Evolutionary conservation across 805 yeast genomes (phyloP), one percentile per base, ranked within the genome.

Genomic region (Millerozyma acaciae): DNA sequence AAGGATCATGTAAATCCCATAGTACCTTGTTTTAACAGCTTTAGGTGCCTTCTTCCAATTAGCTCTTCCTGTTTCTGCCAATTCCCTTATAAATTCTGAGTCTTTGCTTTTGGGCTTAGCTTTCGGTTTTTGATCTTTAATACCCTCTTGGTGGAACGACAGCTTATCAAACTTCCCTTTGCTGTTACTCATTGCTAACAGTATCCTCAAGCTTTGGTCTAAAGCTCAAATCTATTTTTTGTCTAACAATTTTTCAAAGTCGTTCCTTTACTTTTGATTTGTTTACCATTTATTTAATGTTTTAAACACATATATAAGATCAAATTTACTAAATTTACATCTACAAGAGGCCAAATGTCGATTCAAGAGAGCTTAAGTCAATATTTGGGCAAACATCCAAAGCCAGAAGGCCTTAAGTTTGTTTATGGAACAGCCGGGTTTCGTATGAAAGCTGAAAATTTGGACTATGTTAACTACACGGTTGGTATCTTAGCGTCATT

Each of bases 341-440:
- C 22, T n/a, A 24, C 15, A 24, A 8, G 8, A 10, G 10, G 22
- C 22, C 9, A 20, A 8, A 31, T 32, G 35, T 32, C 32, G 10
- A 17, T 34, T 7, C 22, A 33, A 19, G 34, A 31, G 15, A 6
- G 13, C 5, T 33, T 38, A 21, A 17, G 17, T 14, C 16, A 30
- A 16, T 26, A 30, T 19, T 30, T 45, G 13, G 16, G 20, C 22
- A 53, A 45, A 23, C 70, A 73, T 41, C 70, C 70, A 18, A 76
- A 74, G 35, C 77, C 80, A 3, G 52, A 45, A 14, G 42, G 41
- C 24, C 34, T 51, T 25, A 38, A 33, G 8, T 81, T 76, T 51
- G 60, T 75, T 12, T 93, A 93, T 50, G 98, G 98, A n/a, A 93
- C 98, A 1, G 98, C 98, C 2, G 98, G 98, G 6, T 93, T 93